phyloP scores from a whole-genome alignment of 2,329 filamentous ascomycete genomes.

The Colletotrichum horii region DNA sequence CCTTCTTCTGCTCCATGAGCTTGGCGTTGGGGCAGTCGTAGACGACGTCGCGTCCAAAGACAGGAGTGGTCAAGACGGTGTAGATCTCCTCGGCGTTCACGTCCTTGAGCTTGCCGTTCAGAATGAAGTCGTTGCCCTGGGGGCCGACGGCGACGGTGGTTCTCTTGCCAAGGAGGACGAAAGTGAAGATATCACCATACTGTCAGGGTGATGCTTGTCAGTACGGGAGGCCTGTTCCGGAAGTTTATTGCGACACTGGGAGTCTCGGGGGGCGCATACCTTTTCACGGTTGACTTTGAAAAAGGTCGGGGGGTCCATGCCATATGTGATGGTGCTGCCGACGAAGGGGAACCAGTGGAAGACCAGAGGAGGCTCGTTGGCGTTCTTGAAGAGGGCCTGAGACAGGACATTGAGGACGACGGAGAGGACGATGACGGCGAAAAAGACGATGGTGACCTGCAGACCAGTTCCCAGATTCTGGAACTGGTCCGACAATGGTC shows the following conservation, averaged over 20 bases:
- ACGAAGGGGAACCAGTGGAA: conserved; percentile 85
- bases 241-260: neutral
- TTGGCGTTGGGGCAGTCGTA: conserved; percentile 92
- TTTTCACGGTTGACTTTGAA: conserved; percentile 79
- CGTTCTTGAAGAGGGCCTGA: conserved; percentile 82
- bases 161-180: conserved; percentile 85
- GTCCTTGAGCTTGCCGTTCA: conserved; percentile 90
- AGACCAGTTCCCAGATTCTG: conserved; percentile 49
- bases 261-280: conserved; percentile 50
- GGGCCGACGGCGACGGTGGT: conserved; percentile 86
- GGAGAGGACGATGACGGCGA: conserved; percentile 52
- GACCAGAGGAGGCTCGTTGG: conserved; percentile 80
- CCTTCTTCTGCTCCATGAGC: conserved; percentile 96
- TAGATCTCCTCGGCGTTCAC: conserved; percentile 93
- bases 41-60: conserved; percentile 85
- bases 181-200: conserved; percentile 92
- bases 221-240: neutral
- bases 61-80: conserved; percentile 72
- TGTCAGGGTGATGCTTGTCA: conserved; percentile 35
- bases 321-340: conserved; percentile 91
- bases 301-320: conserved; percentile 91
- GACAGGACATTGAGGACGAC: conserved; percentile 80
- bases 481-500: conserved; percentile 56
- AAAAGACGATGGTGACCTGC: conserved; percentile 52
- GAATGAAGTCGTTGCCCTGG: conserved; percentile 86